Evolutionary conservation across 768 basidiomycete species (phyloP), one percentile per base, ranked within the genome.

Genomic region (Hygrophorus russula): DNA sequence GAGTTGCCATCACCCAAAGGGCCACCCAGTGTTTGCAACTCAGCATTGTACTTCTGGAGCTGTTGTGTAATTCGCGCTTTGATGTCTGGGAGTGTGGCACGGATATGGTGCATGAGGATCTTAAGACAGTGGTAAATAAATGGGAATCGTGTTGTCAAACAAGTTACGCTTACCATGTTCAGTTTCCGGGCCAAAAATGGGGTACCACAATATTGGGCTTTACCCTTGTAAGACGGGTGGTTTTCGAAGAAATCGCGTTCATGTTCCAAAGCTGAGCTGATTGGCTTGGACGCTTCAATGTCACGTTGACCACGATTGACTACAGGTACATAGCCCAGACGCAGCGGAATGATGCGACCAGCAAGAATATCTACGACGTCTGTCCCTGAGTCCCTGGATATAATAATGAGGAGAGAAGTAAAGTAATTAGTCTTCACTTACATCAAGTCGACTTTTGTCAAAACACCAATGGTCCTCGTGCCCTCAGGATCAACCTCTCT

Each of bases 41-140:
- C 96, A 1, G 79, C 69, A 46, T 76, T 88, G 70, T 74, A 97
- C 57, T 93, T 94, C 62, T 81, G 75, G 37, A 93, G 73, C 54
- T 97, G 91, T 48, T 83, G 74, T n/a, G 81, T 73, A 59, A 99
- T 98, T 53, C 93, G 81, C 12, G 80, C 76, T 68, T 99, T 99
- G 73, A 98, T 98, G 59, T 99, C 96, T 27, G 96, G 96, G 14
- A 99, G 74, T 15, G 91, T 96, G 42, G 88, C 78, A 45, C 89
- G 87, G 60, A 99, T 97, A 64, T 99, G 96, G 64, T 96, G 91
- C 93, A 98, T 98, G 42, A 99, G 80, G 57, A 99, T 94, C 92
- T 39, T 24, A 7, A 24, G 7, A 7, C 7, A 7, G 7, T 24
- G 51, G 32, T 27, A 37, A 28, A 44, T 30, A 6, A 24, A 28